These are phyloP conservation scores for Leishmania turanica DNA, from an alignment of 208 protist genomes.

Conservation along the genomic window DNA sequence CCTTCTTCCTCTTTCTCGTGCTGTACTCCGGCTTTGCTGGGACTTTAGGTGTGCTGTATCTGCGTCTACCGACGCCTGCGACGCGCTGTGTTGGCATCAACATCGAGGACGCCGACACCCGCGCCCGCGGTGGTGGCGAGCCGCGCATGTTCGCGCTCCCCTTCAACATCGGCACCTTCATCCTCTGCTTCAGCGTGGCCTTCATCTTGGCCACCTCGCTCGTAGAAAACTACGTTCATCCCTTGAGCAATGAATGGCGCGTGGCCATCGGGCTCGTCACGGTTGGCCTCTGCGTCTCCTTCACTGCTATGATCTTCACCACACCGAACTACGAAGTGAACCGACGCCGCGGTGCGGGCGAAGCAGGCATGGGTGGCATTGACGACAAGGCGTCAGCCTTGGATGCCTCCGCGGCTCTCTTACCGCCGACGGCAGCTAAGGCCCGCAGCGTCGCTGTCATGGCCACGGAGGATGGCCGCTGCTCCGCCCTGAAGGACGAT, in stretches of 20 bases:
- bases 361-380: background rate
- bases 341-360: slow-evolving; percentile 29
- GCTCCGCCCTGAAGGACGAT: background rate
- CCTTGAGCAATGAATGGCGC: slow-evolving; percentile 30
- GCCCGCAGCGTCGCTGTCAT: background rate
- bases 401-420: background rate
- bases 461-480: slow-evolving; percentile 1
- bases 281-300: slow-evolving; percentile 51
- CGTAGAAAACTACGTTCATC: slow-evolving; percentile 49
- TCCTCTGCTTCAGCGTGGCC: slow-evolving; percentile 48
- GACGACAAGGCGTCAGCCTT: too few species aligned
- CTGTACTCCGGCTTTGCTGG: slow-evolving; percentile 60
- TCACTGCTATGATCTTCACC: slow-evolving; percentile 64
- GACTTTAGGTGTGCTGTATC: slow-evolving; percentile 47
- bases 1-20: slow-evolving; percentile 71
- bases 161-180: slow-evolving; percentile 62
- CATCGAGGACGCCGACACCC: slow-evolving; percentile 48
- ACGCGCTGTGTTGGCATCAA: slow-evolving; percentile 74
- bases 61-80: slow-evolving; percentile 50
- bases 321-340: slow-evolving; percentile 74
- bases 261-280: slow-evolving; percentile 47
- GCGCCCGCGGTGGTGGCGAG: slow-evolving; percentile 52
- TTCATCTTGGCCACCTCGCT: slow-evolving; percentile 59
- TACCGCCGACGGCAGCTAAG: background rate
- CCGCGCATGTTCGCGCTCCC: slow-evolving; percentile 56